A percentile compares a stretch with the other conserved stretches of the same genome.
Conservation (phyloP, 2,329 filamentous ascomycete genomes). For the Exophiala sideris region DNA sequence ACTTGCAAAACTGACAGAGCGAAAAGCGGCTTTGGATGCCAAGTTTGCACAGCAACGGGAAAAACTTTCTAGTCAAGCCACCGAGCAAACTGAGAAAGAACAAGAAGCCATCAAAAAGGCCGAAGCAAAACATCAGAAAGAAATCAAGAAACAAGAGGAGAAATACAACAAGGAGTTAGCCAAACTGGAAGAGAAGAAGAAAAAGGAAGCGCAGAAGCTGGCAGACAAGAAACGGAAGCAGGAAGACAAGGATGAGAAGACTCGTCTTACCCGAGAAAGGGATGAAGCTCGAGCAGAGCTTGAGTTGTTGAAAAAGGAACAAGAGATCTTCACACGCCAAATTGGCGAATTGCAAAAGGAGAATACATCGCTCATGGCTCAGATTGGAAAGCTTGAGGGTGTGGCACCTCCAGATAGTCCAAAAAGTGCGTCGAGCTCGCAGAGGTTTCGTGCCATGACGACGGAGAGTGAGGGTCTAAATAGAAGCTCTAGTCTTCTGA, state of each 20-base stretch:
- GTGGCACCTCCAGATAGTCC: conserved; percentile 6
- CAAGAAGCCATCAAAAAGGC: conserved; percentile 27
- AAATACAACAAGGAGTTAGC: conserved; percentile 34
- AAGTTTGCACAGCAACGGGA: conserved; percentile 37
- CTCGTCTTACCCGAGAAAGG: conserved; percentile 40
- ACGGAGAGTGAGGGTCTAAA: conserved; percentile 10
- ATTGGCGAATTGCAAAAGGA: conserved; percentile 56
- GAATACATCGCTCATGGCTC: conserved; percentile 51
- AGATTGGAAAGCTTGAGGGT: conserved; percentile 41
- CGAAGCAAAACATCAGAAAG: conserved; percentile 31
- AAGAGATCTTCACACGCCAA: conserved; percentile 39
- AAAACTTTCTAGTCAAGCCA: conserved; percentile 23
- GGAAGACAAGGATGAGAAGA: conserved; percentile 41
- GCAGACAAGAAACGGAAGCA: conserved; percentile 38
- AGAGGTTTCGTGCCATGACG: conserved; percentile 14
- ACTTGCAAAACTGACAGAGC: conserved; percentile 41
- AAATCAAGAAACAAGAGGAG: conserved; percentile 32
- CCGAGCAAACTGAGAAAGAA: conserved; percentile 26
- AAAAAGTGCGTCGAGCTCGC: background rate
- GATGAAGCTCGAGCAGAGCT: conserved; percentile 49
- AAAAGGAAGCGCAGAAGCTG: conserved; percentile 41
- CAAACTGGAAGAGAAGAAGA: conserved; percentile 42
- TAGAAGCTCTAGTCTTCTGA: conserved; percentile 19
- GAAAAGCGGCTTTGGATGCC: conserved; percentile 38
- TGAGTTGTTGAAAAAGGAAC: conserved; percentile 46